Percentiles rank a stretch among this genome's conserved stretches.
Conservation (phyloP, 1,284 basidiomycete genomes). For the Tilletia setariae region DNA sequence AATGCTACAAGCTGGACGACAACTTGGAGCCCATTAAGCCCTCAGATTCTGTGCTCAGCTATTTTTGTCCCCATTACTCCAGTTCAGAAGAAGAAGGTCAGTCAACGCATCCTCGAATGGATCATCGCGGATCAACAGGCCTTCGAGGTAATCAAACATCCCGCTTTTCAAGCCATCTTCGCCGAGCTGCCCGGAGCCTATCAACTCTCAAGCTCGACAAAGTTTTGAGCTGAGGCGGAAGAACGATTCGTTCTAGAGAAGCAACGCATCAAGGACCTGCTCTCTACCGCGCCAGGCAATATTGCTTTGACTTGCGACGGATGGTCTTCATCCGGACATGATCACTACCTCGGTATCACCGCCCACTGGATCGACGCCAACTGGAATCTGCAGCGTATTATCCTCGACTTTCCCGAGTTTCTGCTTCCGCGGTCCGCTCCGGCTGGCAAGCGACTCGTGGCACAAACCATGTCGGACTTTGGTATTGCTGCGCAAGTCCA, state of each 20-base stretch:
- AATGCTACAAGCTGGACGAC: background rate
- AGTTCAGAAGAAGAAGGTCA: background rate
- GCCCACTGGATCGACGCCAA: too few species aligned
- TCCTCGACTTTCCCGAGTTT: too few species aligned
- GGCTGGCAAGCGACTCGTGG: background rate
- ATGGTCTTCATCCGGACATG: background rate
- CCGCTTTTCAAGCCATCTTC: background rate
- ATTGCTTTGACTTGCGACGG: background rate
- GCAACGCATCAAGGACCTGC: background rate
- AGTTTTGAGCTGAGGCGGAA: background rate
- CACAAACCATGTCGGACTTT: background rate
- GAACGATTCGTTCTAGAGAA: background rate
- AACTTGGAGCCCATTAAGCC: background rate
- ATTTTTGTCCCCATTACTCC: background rate
- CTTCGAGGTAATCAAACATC: background rate
- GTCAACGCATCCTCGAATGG: too few species aligned
- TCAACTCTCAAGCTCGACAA: background rate
- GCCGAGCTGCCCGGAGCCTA: background rate
- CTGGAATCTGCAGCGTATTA: too few species aligned
- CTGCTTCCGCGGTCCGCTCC: background rate
- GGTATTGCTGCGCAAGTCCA: background rate
- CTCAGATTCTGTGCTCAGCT: background rate
- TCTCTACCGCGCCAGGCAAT: background rate
- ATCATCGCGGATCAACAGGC: constrained; percentile 3
- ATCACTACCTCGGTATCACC: too few species aligned